phyloP scores from a whole-genome alignment of 768 basidiomycete species.

The Leccinum obscurum region DNA sequence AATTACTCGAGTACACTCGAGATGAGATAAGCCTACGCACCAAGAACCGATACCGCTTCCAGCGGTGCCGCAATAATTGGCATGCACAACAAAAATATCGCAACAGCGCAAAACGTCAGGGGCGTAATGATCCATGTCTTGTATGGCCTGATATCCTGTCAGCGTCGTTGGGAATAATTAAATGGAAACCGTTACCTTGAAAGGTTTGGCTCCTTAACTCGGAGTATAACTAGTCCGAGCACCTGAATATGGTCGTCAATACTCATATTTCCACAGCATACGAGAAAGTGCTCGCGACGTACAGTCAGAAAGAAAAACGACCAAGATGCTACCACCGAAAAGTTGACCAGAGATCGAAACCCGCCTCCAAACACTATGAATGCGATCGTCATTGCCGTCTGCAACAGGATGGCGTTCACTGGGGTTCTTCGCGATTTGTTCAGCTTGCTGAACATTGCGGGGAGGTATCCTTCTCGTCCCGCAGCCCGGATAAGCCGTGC shows the following conservation, averaged over 20 bases:
- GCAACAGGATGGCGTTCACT: conserved; percentile 81
- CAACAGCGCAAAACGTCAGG: conserved; percentile 80
- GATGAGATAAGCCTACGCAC: conserved; percentile 41
- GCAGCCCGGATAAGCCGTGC: conserved; percentile 89
- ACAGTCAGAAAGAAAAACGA: conserved; percentile 87
- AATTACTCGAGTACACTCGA: neutral
- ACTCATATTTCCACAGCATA: neutral
- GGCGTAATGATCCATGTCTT: conserved; percentile 92
- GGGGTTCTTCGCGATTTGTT: conserved; percentile 81
- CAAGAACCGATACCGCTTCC: conserved; percentile 83
- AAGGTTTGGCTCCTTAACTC: conserved; percentile 87
- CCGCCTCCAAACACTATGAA: conserved; percentile 89
- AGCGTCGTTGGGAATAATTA: neutral
- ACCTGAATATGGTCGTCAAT: conserved; percentile 48
- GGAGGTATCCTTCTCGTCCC: conserved; percentile 85
- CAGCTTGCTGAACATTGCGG: conserved; percentile 76
- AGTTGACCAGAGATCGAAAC: conserved; percentile 86
- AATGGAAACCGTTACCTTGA: conserved; percentile 52
- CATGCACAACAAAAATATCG: conserved; percentile 72
- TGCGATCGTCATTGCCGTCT: conserved; percentile 67
- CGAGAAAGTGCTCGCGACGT: conserved; percentile 24
- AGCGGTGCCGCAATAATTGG: conserved; percentile 91
- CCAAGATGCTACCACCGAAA: conserved; percentile 86
- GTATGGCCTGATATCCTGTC: conserved; percentile 66
- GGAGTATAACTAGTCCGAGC: conserved; percentile 81